Evolutionary conservation across 768 basidiomycete genomes (phyloP).

Genomic region (Boletus pseudopeckii): DNA sequence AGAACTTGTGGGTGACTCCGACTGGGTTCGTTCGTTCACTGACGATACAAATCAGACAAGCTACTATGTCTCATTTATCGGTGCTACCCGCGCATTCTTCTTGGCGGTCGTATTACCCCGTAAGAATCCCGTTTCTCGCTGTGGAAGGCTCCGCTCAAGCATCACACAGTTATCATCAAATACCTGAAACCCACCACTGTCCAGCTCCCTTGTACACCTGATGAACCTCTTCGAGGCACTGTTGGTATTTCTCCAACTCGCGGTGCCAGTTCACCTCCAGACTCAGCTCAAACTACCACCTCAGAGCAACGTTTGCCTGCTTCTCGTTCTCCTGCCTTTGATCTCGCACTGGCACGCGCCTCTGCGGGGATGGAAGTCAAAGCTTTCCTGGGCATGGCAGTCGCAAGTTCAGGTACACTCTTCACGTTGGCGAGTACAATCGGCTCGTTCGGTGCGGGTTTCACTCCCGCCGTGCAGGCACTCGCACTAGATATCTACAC

Average conservation of each 20-base stretch:
- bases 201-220: slow-evolving; percentile 8
- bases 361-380: slow-evolving; percentile 58
- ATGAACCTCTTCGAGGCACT: slow-evolving; percentile 17
- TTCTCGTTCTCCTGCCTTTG: slow-evolving; percentile 50
- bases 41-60: slow-evolving; percentile 46
- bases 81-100: slow-evolving; percentile 50
- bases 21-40: not conserved
- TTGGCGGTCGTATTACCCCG: slow-evolving; percentile 59
- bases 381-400: slow-evolving; percentile 47
- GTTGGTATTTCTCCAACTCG: slow-evolving; percentile 1
- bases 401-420: slow-evolving; percentile 42
- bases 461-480: slow-evolving; percentile 64
- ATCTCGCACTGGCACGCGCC: slow-evolving; percentile 62
- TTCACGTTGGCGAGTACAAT: slow-evolving; percentile 53
- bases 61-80: slow-evolving; percentile 63
- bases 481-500: slow-evolving; percentile 67
- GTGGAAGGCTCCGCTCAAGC: not conserved
- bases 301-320: not conserved
- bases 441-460: slow-evolving; percentile 58
- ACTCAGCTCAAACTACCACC: slow-evolving; percentile 3
- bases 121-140: slow-evolving; percentile 33
- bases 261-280: not conserved
- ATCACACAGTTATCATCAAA: slow-evolving; percentile 50
- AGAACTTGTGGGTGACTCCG: slow-evolving; percentile 45
- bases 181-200: slow-evolving; percentile 43